Conservation (phyloP, 768 basidiomycete species). For the Nidularia sp. region DNA sequence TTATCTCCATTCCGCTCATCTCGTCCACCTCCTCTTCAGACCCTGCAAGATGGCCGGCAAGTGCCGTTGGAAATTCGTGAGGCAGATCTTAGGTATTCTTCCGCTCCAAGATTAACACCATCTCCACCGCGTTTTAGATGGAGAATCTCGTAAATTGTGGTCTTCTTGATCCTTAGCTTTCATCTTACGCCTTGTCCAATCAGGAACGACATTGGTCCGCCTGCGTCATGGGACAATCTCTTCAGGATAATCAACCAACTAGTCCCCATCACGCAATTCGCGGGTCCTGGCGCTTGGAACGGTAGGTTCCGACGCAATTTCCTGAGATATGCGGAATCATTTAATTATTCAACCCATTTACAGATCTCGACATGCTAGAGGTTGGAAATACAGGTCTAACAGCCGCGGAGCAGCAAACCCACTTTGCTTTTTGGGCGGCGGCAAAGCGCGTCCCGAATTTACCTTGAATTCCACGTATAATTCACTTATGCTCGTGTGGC, state of each 20-base stretch:
- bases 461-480: neutral
- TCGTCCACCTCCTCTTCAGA: constrained; percentile 16
- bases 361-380: constrained; percentile 51
- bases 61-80: constrained; percentile 41
- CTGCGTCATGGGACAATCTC: constrained; percentile 41
- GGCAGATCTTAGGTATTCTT: constrained; percentile 2
- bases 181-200: neutral
- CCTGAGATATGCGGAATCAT: neutral
- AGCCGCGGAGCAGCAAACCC: constrained; percentile 34
- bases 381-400: constrained; percentile 45
- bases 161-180: neutral
- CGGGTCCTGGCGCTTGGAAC: constrained; percentile 41
- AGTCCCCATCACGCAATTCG: constrained; percentile 46
- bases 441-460: constrained; percentile 28
- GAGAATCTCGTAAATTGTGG: constrained; percentile 36
- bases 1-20: neutral
- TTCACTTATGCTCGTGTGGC: neutral
- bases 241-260: constrained; percentile 49
- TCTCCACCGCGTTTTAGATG: constrained; percentile 16
- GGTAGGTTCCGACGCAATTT: constrained; percentile 10
- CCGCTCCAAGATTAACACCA: neutral
- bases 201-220: constrained; percentile 45
- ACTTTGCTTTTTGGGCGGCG: constrained; percentile 53
- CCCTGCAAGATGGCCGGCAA: constrained; percentile 46
- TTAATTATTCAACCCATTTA: neutral